These are phyloP conservation scores for Vickermania spadyakhi DNA, from an alignment of 208 protist genomes.

Conservation along the genomic window DNA sequence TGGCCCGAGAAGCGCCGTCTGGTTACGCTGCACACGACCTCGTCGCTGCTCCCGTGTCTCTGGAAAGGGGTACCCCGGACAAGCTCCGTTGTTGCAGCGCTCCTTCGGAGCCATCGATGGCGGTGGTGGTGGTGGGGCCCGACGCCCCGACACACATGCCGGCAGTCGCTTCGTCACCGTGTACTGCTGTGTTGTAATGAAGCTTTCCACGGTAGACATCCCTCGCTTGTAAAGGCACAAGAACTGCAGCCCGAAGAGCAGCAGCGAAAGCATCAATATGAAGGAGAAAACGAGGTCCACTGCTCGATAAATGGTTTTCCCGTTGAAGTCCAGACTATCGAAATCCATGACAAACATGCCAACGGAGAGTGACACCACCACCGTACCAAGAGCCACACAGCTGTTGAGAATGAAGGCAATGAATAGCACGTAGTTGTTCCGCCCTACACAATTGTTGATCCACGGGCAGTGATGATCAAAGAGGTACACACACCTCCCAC, in stretches of 20 bases:
- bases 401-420: conserved; percentile 62
- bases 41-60: not conserved
- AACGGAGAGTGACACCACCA: conserved; percentile 19
- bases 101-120: not conserved
- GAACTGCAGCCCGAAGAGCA: conserved; percentile 30
- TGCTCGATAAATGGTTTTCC: not conserved
- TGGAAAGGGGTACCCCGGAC: not conserved
- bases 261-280: conserved; percentile 10
- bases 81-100: not conserved
- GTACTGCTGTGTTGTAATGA: conserved; percentile 10
- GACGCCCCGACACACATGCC: no score
- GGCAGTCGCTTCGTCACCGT: no score
- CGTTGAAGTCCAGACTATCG: conserved; percentile 8
- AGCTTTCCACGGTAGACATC: conserved; percentile 35
- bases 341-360: conserved; percentile 31
- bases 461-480: conserved; percentile 92
- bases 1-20: conserved; percentile 16
- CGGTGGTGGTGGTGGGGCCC: not conserved
- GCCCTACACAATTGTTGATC: conserved; percentile 88
- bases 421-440: conserved; percentile 84
- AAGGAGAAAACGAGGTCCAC: conserved; percentile 9
- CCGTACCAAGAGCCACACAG: conserved; percentile 14
- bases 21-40: conserved; percentile 10
- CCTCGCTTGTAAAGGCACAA: conserved; percentile 18
- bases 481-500: conserved; percentile 56